Conservation (phyloP, 345 rosid genomes). For the Salix caprea region DNA sequence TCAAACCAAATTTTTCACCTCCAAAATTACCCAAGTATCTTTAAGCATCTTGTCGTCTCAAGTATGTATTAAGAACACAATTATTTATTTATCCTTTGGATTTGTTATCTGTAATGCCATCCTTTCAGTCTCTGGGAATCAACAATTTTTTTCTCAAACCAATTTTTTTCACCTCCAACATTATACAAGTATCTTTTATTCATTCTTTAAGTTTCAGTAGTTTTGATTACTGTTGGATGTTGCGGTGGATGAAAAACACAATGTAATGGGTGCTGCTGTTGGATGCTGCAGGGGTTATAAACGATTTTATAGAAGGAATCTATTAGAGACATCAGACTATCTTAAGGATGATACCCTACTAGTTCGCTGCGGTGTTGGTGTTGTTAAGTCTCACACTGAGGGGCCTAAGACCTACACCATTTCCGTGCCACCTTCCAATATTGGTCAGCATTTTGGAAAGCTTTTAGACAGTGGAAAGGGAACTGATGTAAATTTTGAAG, state of each 20-base stretch:
- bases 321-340: conserved; percentile 19
- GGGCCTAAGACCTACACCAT: conserved; percentile 26
- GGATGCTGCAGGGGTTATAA: conserved; percentile 23
- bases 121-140: neutral
- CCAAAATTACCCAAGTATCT: neutral
- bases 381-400: conserved; percentile 27
- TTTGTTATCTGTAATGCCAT: neutral
- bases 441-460: conserved; percentile 30
- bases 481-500: conserved; percentile 29
- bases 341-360: conserved; percentile 16
- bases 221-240: neutral
- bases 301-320: conserved; percentile 20
- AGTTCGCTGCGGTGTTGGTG: conserved; percentile 26
- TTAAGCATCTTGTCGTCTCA: neutral
- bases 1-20: neutral
- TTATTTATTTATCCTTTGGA: neutral
- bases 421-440: conserved; percentile 26
- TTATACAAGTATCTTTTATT: neutral
- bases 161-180: neutral
- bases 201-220: neutral
- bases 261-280: neutral
- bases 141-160: neutral
- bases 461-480: conserved; percentile 27
- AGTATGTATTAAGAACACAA: too few relatives aligned
- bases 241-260: neutral